These are phyloP conservation scores for Tephrocybe sp. DNA, from an alignment of 768 basidiomycete genomes.

Conservation along the genomic window DNA sequence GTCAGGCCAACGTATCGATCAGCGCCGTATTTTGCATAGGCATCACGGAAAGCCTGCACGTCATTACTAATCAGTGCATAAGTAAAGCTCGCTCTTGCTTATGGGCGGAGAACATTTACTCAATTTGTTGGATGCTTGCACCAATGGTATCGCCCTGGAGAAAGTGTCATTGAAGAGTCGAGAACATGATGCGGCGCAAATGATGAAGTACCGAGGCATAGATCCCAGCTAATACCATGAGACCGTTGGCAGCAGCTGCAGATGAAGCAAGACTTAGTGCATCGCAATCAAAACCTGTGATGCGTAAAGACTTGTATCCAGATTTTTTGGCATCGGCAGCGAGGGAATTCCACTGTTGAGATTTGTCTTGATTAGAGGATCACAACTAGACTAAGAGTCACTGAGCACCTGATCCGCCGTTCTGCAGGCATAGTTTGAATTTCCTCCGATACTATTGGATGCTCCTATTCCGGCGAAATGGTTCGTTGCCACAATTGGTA, in stretches of 20 bases:
- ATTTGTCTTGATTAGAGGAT: neutral
- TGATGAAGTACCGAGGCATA: constrained; percentile 28
- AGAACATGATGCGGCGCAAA: too few relatives aligned
- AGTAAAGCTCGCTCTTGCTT: neutral
- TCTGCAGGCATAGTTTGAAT: constrained; percentile 29
- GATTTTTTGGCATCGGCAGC: constrained; percentile 27
- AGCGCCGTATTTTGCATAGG: constrained; percentile 30
- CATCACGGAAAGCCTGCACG: constrained; percentile 32
- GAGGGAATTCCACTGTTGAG: constrained; percentile 33
- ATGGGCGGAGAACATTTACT: constrained; percentile 20
- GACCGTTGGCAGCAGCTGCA: constrained; percentile 29
- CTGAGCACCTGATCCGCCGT: constrained; percentile 32
- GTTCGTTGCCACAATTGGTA: constrained; percentile 25
- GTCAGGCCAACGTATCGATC: constrained; percentile 33
- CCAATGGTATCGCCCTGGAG: too few relatives aligned
- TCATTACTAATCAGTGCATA: constrained; percentile 26
- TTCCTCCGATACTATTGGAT: constrained; percentile 32
- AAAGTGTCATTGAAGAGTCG: too few relatives aligned
- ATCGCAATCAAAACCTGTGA: constrained; percentile 38
- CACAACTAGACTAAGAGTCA: neutral
- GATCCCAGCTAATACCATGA: constrained; percentile 35
- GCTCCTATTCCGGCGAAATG: constrained; percentile 33
- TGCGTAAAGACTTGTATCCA: constrained; percentile 35
- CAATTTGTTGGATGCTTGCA: constrained; percentile 22
- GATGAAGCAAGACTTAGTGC: constrained; percentile 34